Evolutionary conservation across 331 rosid genomes (phyloP), one percentile per base, ranked within the genome.

Genomic region (Rhamnella rubrinervis): DNA sequence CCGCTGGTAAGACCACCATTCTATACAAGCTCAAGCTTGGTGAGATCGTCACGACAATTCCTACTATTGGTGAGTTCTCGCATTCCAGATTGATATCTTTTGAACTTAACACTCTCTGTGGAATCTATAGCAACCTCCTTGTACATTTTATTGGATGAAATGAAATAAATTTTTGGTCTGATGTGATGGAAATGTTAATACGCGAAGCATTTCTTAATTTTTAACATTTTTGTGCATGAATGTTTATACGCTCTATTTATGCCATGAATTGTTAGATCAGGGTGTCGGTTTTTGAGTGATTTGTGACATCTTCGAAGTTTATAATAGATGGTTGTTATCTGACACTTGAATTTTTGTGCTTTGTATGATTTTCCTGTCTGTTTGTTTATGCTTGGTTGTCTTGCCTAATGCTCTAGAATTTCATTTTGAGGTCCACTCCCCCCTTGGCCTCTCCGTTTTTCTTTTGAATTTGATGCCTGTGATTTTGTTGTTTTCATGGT

Each of bases 1-100:
- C 99, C 7, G 99, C 99, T 75, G 99, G 99, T 91, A 95, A 95
- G 92, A 95, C 99, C 53, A 95, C 99, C 66, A 95, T 95, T 63
- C 92, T 95, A 65, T 95, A 95, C 86, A 95, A 95, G 93, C 99
- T 95, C 89, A 95, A 95, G 93, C 99, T 95, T 64, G 99, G 99
- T 38, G 99, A 95, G 89, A 95, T 95, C 70, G 99, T 95, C 82
- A 95, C 99, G 1, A 95, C 99, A 16, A 95, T 95, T 66, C 99
- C 99, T 60, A 95, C 99, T 23, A 95, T 95, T 12, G 99, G 99
- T 95, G 80, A 89, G 89, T 79, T 81, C 58, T 56, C 68, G 18
- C 61, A 26, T 67, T 72, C 40, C 41, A 4, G 1, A 13, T 9
- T 35, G 0, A 4, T 28, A 14, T 61, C 17, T 41, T 71, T 18